phyloP scores from a whole-genome alignment of 148 eudicot species.

The Rheum nobile region DNA sequence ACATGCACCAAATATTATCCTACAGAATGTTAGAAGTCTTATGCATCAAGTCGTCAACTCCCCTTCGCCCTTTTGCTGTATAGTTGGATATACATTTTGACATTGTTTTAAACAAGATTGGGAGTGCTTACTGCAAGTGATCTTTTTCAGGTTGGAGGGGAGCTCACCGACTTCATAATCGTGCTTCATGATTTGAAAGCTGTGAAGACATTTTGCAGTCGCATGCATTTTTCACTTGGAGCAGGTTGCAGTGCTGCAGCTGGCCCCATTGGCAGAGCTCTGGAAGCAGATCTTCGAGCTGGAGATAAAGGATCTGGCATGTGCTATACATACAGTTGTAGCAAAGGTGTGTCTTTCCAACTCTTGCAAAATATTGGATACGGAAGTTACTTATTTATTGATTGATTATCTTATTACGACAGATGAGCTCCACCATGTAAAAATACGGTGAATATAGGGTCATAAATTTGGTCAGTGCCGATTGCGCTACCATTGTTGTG shows the following conservation, averaged over 20 bases:
- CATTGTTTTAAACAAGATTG: not conserved
- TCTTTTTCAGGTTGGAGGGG: constrained; percentile 72
- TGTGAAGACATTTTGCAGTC: constrained; percentile 92
- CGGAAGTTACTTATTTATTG: not conserved
- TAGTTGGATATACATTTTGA: not conserved
- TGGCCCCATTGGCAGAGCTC: constrained; percentile 91
- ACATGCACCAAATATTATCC: not conserved
- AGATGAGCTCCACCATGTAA: not conserved
- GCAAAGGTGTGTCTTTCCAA: constrained; percentile 58
- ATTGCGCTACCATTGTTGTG: not conserved
- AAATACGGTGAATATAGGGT: not conserved
- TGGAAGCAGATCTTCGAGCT: constrained; percentile 97
- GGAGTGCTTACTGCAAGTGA: not conserved
- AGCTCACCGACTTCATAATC: constrained; percentile 92
- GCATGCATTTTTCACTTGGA: constrained; percentile 96
- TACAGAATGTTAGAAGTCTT: not conserved
- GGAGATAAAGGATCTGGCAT: constrained; percentile 97
- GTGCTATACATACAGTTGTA: constrained; percentile 97
- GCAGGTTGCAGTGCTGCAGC: constrained; percentile 99
- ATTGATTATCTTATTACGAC: not conserved
- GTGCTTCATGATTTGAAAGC: constrained; percentile 89
- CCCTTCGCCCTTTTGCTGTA: not conserved
- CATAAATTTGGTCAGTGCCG: not conserved
- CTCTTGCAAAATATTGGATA: not conserved
- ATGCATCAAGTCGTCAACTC: not conserved